These are phyloP conservation scores for Colletotrichum sp. DNA, from an alignment of 2,329 filamentous ascomycete species.

Conservation along the genomic window DNA sequence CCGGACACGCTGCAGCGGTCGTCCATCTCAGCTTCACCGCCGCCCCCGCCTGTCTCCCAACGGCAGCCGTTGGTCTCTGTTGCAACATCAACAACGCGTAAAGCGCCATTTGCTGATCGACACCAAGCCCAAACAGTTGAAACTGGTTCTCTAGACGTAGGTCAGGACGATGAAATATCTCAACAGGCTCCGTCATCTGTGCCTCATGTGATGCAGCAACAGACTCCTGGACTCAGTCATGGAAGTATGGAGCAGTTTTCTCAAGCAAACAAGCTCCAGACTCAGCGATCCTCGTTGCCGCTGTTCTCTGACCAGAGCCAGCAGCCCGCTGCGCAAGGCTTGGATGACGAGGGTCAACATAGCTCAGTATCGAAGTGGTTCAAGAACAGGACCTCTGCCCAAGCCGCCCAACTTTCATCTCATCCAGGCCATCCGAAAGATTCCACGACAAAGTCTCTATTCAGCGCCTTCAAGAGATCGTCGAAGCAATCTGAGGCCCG, in stretches of 20 bases:
- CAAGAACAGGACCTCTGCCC: conserved; percentile 11
- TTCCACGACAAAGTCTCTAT: conserved; percentile 27
- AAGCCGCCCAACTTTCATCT: conserved; percentile 5
- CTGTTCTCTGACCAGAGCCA: background rate
- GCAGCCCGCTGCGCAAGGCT: background rate
- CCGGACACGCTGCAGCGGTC: background rate
- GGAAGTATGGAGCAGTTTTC: background rate
- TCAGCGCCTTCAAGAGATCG: conserved; percentile 28
- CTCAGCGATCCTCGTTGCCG: background rate
- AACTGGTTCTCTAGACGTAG: background rate
- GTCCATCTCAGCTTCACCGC: background rate
- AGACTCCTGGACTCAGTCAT: background rate
- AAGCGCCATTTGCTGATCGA: background rate
- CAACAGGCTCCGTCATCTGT: background rate
- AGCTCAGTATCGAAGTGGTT: conserved; percentile 21
- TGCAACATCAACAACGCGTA: background rate
- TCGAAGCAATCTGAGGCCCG: conserved; percentile 28
- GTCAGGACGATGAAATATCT: background rate
- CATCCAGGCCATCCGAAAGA: conserved; percentile 23
- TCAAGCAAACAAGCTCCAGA: background rate
- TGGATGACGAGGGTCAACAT: background rate
- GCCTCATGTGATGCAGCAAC: background rate
- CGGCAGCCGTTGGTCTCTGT: background rate
- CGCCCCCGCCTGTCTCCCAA: background rate
- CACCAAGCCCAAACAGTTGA: background rate